Evolutionary conservation across 2,329 filamentous ascomycete species (phyloP), one percentile per base, ranked within the genome.

Genomic region (Sclerotinia trifoliorum): DNA sequence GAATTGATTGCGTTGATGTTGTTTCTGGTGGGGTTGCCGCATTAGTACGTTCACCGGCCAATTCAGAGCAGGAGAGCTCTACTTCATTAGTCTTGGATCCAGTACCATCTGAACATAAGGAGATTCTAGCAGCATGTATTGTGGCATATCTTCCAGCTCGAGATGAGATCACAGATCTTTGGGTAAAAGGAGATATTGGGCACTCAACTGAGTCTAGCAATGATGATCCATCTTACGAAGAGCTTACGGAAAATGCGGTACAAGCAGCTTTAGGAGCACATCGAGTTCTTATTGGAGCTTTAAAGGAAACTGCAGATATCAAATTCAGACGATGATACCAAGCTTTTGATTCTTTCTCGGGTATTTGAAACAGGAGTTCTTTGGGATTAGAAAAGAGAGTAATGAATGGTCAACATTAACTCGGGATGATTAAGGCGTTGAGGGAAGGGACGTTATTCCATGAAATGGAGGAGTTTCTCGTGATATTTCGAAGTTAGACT

Each of bases 1-100:
- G 93, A 11, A 97, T 99, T 70, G 95, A 99, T 77, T 97, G 93
- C 77, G 89, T 98, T 60, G 95, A 97, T 80, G 86, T 94, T 44
- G 90, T 97, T 24, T 87, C 91, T 42, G 95, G 94, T 13, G 95
- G 95, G 39, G 92, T 98, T 52, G 93, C 94, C 42, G 94, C 93
- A 5, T 79, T 96, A 60, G 88, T 95, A 19, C 78, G 79, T 72
- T 80, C 75, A 68, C 75, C 77, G 57, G n/a, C 78, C 78, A 68
- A 73, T 75, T 44, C 78, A 73, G 69, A 75, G 70, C 74, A 77
- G 63, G 73, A 74, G 35, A 73, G 76, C 26, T 70, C 75, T 46
- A 77, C 83, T 8, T 76, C 81, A 26, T 81, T 90, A 69, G 85
- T 97, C 32, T 81, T 97, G 60, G 94, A 98, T 78, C 93, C 94